Base-by-base conservation (phyloP, 441 rosid genomes). In the Populus hybrid region DNA sequence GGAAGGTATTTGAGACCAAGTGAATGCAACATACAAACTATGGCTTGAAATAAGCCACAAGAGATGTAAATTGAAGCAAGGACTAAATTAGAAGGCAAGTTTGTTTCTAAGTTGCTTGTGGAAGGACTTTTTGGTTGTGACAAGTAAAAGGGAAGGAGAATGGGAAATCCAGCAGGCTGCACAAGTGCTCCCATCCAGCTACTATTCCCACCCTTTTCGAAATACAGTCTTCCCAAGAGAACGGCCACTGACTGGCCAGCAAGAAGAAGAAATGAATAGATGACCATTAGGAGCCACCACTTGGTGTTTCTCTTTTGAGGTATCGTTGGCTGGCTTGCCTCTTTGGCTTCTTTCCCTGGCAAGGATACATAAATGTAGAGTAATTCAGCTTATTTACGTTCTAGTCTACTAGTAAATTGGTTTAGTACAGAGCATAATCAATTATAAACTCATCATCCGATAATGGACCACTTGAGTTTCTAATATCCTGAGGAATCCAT, bases 181-280 rank as follows among this genome's bases (percentile, higher is more conserved):
- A 89, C 93, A 7, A 89, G 77, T 0, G 90, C 81, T 18, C 86
- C 85, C 88, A 91, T 85, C 95, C 95, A 91, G 70, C 78, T 87
- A 81, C 95, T 87, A 18, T 80, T 84, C 7, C 95, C 95, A 18
- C 93, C 92, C 69, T 81, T 83, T 70, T 85, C 89, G 24, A 71
- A 91, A 80, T 89, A 88, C 1, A 86, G 42, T 81, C 90, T 84
- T 57, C 92, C 90, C 1, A 91, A 77, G n/a, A 88, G 80, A 40
- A 81, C 85, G 1, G 90, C 89, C 1, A 74, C 78, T 0, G 92
- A 79, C 78, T 90, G 92, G 72, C 92, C 89, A 1, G 81, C 78
- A 1, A 89, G 81, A 57, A 89, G 78, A 16, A 85, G 82, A 12
- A 80, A 0, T 10, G 79, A 35, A 75, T 83, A 85, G 24, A 71